These are phyloP conservation scores for Mortierella antarctica DNA, from an alignment of 192 early-diverging fungal species.

Conservation along the genomic window DNA sequence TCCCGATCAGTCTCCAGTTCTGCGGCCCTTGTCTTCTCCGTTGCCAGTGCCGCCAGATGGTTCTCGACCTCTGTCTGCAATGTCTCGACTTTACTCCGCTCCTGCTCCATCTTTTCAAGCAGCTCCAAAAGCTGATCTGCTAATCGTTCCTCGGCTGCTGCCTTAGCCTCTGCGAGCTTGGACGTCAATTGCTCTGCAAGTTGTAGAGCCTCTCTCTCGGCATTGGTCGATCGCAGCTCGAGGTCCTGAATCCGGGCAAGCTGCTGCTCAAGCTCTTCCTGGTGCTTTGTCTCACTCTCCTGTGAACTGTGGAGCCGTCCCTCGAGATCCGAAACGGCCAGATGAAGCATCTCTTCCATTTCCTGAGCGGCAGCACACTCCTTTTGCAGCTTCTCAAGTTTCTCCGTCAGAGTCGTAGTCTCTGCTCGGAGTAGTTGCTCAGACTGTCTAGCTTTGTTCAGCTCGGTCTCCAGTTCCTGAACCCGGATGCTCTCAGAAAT, in stretches of 20 bases:
- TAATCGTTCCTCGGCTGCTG: slow-evolving; percentile 12
- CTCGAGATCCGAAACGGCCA: slow-evolving; percentile 35
- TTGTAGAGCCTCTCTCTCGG: slow-evolving; percentile 33
- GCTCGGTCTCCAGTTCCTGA: slow-evolving; percentile 24
- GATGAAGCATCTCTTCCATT: slow-evolving; percentile 46
- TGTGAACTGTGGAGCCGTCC: slow-evolving; percentile 14
- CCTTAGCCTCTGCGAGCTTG: slow-evolving; percentile 33
- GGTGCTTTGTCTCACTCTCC: slow-evolving; percentile 12
- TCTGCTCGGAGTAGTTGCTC: slow-evolving; percentile 30
- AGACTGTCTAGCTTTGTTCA: slow-evolving; percentile 24
- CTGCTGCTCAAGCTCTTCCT: slow-evolving; percentile 29
- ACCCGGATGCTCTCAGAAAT: neutral
- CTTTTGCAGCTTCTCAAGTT: slow-evolving; percentile 30
- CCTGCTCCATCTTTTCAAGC: slow-evolving; percentile 40
- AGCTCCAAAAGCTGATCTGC: slow-evolving; percentile 31
- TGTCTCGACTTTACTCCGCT: slow-evolving; percentile 37
- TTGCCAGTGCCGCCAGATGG: slow-evolving; percentile 22
- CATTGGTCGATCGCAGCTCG: slow-evolving; percentile 42
- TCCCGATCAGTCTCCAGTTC: slow-evolving; percentile 37
- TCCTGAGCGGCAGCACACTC: slow-evolving; percentile 9
- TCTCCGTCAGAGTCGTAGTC: slow-evolving; percentile 12
- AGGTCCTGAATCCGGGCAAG: slow-evolving; percentile 42
- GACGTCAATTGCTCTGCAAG: slow-evolving; percentile 36
- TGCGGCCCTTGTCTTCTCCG: slow-evolving; percentile 17
- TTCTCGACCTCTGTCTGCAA: slow-evolving; percentile 43